phyloP scores from a whole-genome alignment of 2,329 filamentous ascomycete genomes.

The Microcyclospora tardicrescens region DNA sequence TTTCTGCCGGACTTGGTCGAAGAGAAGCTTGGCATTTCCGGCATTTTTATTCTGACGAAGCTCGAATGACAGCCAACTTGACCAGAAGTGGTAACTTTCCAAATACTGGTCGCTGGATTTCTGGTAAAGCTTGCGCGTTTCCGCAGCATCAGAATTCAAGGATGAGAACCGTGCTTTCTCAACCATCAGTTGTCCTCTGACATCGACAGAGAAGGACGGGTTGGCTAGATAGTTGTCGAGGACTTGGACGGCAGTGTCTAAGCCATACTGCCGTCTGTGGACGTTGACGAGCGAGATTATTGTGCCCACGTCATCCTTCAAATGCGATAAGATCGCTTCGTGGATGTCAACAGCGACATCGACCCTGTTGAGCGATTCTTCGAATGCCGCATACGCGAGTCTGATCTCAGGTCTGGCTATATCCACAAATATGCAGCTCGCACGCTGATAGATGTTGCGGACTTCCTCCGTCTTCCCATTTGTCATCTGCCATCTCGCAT shows the following conservation, averaged over 20 bases:
- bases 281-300: slow-evolving; percentile 81
- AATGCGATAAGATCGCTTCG: slow-evolving; percentile 57
- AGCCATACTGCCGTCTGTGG: slow-evolving; percentile 66
- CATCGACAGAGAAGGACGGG: slow-evolving; percentile 56
- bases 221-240: slow-evolving; percentile 72
- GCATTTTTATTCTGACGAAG: slow-evolving; percentile 25
- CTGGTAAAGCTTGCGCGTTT: slow-evolving; percentile 70
- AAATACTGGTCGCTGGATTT: slow-evolving; percentile 74
- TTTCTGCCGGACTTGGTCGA: slow-evolving; percentile 60
- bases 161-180: slow-evolving; percentile 79
- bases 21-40: slow-evolving; percentile 61
- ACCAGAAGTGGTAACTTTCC: slow-evolving; percentile 82
- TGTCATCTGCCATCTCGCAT: slow-evolving; percentile 81
- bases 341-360: slow-evolving; percentile 78
- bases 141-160: slow-evolving; percentile 58
- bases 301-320: slow-evolving; percentile 76
- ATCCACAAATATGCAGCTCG: slow-evolving; percentile 72
- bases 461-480: slow-evolving; percentile 82
- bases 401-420: slow-evolving; percentile 73
- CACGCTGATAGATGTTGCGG: slow-evolving; percentile 81
- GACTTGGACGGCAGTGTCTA: slow-evolving; percentile 72
- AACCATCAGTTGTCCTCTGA: slow-evolving; percentile 84
- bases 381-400: slow-evolving; percentile 86
- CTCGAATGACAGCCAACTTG: slow-evolving; percentile 79
- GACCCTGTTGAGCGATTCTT: slow-evolving; percentile 67